Evolutionary conservation across 179 eudicot genomes (phyloP).

Genomic region (Actinidia chinensis): DNA sequence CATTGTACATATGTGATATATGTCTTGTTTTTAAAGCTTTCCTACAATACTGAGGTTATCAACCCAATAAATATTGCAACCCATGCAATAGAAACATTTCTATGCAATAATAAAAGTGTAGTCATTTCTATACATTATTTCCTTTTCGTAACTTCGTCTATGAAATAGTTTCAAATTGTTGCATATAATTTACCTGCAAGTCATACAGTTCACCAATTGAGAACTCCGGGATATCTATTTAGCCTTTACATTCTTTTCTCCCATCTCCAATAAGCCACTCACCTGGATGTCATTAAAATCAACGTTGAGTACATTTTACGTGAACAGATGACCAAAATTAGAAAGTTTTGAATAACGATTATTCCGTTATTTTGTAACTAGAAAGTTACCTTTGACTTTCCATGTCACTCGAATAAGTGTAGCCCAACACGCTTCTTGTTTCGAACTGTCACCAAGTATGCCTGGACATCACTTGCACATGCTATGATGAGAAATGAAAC

Average conservation of each 20-base stretch:
- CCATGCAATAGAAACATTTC: too few species aligned
- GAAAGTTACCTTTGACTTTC: conserved; percentile 64
- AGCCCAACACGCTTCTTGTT: conserved; percentile 96
- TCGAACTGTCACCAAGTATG: conserved; percentile 84
- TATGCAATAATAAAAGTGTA: too few species aligned
- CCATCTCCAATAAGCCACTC: conserved; percentile 79
- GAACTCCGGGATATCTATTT: conserved; percentile 71
- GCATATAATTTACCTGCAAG: conserved; percentile 56
- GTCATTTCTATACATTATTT: background rate
- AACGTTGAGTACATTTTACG: too few species aligned
- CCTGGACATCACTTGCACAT: conserved; percentile 43
- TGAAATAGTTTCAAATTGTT: background rate
- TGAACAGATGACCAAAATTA: background rate
- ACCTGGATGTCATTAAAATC: conserved; percentile 46
- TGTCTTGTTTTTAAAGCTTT: too few species aligned
- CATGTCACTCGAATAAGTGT: conserved; percentile 78
- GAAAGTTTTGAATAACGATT: too few species aligned
- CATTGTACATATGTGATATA: too few species aligned
- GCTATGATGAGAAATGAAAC: conserved; percentile 6
- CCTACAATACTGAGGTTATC: too few species aligned
- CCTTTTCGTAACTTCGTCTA: background rate
- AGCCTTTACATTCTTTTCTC: conserved; percentile 60
- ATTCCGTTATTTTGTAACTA: too few species aligned
- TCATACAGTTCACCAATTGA: conserved; percentile 92
- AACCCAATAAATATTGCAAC: too few species aligned